phyloP scores from a whole-genome alignment of 1,284 basidiomycete genomes.

The Cutaneotrichosporon cavernicola region DNA sequence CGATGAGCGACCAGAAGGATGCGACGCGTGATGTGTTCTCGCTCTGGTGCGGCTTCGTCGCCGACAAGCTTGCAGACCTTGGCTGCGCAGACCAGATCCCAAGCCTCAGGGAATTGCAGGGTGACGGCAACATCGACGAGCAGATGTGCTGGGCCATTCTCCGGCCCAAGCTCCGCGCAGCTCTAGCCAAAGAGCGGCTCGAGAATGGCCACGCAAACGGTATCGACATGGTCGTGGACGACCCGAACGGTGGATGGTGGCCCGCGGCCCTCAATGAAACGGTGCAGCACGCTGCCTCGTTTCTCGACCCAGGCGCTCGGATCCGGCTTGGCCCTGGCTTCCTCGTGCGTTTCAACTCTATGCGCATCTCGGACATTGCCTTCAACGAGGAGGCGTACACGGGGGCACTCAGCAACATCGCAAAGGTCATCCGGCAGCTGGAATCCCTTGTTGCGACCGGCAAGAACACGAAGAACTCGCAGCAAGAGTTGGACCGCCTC shows the following conservation, averaged over 20 bases:
- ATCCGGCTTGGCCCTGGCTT: conserved; percentile 59
- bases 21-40: conserved; percentile 58
- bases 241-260: conserved; percentile 31
- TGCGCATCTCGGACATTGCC: conserved; percentile 80
- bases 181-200: conserved; percentile 41
- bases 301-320: conserved; percentile 35
- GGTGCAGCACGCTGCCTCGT: conserved; percentile 34
- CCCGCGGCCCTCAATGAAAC: conserved; percentile 35
- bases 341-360: conserved; percentile 91
- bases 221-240: conserved; percentile 23
- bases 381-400: conserved; percentile 59
- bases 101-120: conserved; percentile 67
- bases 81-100: conserved; percentile 58
- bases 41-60: conserved; percentile 59
- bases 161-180: conserved; percentile 71
- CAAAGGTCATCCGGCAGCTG: conserved; percentile 45
- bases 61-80: conserved; percentile 48
- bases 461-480: conserved; percentile 11
- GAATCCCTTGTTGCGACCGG: conserved; percentile 21
- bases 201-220: conserved; percentile 12
- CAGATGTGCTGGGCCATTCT: conserved; percentile 88
- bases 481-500: conserved; percentile 34
- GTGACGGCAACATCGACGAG: conserved; percentile 71
- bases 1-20: conserved; percentile 77
- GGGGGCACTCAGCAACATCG: conserved; percentile 50